phyloP scores from a whole-genome alignment of 2,329 filamentous ascomycete species.

The Huntiella savannae region DNA sequence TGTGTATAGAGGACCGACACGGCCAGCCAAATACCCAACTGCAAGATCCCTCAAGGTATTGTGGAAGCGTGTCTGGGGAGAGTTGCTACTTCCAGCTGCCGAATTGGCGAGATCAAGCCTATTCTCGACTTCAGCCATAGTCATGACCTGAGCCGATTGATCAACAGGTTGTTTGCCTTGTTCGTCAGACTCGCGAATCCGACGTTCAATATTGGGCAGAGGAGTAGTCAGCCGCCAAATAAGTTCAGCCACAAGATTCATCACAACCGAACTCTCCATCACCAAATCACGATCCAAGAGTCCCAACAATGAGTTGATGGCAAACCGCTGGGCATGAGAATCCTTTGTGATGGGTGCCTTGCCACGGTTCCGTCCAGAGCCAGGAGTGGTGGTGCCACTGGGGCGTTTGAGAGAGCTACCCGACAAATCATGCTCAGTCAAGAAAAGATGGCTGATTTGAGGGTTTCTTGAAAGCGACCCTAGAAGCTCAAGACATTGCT shows the following conservation, averaged over 20 bases:
- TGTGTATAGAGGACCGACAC: constrained; percentile 13
- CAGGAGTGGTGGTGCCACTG: constrained; percentile 38
- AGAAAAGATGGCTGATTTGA: constrained; percentile 77
- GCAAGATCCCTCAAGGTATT: background rate
- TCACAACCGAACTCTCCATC: constrained; percentile 90
- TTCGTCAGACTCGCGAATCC: constrained; percentile 55
- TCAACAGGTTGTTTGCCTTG: constrained; percentile 12
- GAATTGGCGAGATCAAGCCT: constrained; percentile 4
- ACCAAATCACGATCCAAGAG: constrained; percentile 86
- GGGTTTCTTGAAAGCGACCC: constrained; percentile 73
- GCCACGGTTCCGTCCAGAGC: constrained; percentile 8
- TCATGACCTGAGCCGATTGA: constrained; percentile 2
- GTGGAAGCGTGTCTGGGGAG: no score
- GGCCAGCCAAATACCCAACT: constrained; percentile 11
- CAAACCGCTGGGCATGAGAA: constrained; percentile 65
- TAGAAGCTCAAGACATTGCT: constrained; percentile 78
- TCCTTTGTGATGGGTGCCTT: constrained; percentile 51
- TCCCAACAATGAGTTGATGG: constrained; percentile 74
- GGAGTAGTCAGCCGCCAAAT: constrained; percentile 79
- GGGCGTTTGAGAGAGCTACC: constrained; percentile 58
- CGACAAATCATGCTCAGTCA: constrained; percentile 75
- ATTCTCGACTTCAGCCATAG: constrained; percentile 12
- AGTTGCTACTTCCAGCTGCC: no score
- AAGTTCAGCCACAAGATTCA: constrained; percentile 79
- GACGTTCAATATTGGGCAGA: constrained; percentile 61